Evolutionary conservation across 306 rosid species (phyloP).

Genomic region (Lithocarpus polystachyus): DNA sequence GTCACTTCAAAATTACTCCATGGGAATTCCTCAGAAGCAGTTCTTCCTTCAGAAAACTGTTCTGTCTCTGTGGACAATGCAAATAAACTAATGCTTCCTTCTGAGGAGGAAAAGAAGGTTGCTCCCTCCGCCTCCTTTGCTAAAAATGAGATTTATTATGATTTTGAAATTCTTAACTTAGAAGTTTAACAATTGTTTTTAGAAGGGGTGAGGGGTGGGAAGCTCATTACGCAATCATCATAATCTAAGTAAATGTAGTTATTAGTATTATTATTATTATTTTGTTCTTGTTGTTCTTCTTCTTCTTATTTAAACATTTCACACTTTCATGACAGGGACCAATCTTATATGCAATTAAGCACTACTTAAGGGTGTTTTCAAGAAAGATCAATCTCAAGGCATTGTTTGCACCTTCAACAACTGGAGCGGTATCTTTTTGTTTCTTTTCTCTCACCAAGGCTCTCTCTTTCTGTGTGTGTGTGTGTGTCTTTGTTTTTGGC

Average conservation of each 20-base stretch:
- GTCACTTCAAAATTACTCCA: slow-evolving; percentile 16
- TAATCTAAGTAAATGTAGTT: not conserved
- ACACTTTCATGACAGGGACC: slow-evolving; percentile 34
- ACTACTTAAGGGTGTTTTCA: slow-evolving; percentile 17
- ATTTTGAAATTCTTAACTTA: not conserved
- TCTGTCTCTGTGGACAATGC: slow-evolving; percentile 23
- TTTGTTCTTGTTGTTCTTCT: not conserved
- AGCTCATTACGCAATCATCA: no score
- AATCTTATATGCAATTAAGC: slow-evolving; percentile 30
- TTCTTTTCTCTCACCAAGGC: not conserved
- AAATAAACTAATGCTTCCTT: slow-evolving; percentile 30
- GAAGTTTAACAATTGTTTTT: not conserved
- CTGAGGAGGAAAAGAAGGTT: slow-evolving; percentile 41
- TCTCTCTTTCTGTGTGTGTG: no score
- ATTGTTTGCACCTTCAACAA: slow-evolving; percentile 71
- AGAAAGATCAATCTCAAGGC: slow-evolving; percentile 48
- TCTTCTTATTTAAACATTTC: not conserved
- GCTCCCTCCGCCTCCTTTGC: not conserved
- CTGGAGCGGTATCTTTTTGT: slow-evolving; percentile 58
- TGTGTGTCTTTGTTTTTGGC: no score
- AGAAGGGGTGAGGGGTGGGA: no score
- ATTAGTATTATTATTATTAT: not conserved
- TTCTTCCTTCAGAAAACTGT: slow-evolving; percentile 19
- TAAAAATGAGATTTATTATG: not conserved
- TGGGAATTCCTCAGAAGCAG: slow-evolving; percentile 29